phyloP scores from a whole-genome alignment of 164 flowering plant species.

The Chimonanthus salicifolius region DNA sequence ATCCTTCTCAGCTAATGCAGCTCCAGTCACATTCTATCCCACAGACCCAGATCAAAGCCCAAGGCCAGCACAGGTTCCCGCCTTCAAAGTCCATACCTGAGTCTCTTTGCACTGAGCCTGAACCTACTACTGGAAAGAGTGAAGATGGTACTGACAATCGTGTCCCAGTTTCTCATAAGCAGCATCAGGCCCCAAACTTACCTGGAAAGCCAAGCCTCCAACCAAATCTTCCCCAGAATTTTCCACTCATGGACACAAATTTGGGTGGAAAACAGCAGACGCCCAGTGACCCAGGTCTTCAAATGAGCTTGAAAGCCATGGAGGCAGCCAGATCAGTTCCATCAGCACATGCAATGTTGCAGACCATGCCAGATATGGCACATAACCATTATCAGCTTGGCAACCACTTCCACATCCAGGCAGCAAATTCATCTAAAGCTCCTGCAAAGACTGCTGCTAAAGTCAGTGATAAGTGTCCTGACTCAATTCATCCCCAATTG shows the following conservation, averaged over 20 bases:
- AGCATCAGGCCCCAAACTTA: slow-evolving; percentile 6
- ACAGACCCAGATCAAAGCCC: slow-evolving; percentile 9
- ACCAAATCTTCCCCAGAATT: slow-evolving; percentile 7
- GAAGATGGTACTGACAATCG: slow-evolving; percentile 3
- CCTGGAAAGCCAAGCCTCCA: not conserved
- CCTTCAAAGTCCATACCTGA: slow-evolving; percentile 3
- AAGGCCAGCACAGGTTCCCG: slow-evolving; percentile 6
- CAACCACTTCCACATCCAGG: not conserved
- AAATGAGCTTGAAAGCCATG: slow-evolving; percentile 4
- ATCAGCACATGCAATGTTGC: slow-evolving; percentile 10
- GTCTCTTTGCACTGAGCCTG: not conserved
- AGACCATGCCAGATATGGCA: slow-evolving; percentile 3
- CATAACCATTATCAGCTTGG: slow-evolving; percentile 8
- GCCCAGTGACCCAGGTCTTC: slow-evolving; percentile 7
- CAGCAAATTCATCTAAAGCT: slow-evolving; percentile 8
- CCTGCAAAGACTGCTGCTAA: slow-evolving; percentile 6
- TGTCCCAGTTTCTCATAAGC: not conserved
- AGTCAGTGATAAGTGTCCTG: slow-evolving; percentile 7
- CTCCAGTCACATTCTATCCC: slow-evolving; percentile 9
- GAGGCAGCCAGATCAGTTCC: slow-evolving; percentile 3
- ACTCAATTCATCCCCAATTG: slow-evolving; percentile 3
- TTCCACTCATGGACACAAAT: slow-evolving; percentile 1
- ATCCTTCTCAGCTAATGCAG: slow-evolving; percentile 13
- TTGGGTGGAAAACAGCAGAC: slow-evolving; percentile 10
- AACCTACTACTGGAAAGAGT: not conserved